A percentile compares a stretch with the other conserved stretches of the same genome.
Conservation (phyloP, 176 grass and related monocot species). For the Aegilops umbellulata region DNA sequence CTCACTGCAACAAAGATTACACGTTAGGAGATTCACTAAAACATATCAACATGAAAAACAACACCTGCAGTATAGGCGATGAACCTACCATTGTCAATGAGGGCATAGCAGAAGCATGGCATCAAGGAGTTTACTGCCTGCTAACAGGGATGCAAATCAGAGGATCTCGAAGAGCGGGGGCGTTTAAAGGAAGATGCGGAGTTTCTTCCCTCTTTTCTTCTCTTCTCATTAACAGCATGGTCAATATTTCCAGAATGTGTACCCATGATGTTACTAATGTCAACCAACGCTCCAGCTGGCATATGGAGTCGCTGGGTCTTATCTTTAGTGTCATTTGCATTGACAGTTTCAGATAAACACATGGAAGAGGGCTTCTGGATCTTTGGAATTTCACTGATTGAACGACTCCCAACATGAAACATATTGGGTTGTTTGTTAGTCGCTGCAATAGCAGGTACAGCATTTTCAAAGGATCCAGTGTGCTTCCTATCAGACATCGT, state of each 20-base stretch:
- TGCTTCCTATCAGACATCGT: constrained; percentile 8
- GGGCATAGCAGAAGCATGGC: constrained; percentile 38
- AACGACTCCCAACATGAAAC: constrained; percentile 12
- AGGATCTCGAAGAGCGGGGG: constrained; percentile 78
- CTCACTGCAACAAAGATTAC: constrained; percentile 55
- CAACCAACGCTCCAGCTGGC: constrained; percentile 41
- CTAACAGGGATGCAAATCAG: constrained; percentile 34
- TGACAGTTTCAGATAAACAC: constrained; percentile 28
- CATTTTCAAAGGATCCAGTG: constrained; percentile 14
- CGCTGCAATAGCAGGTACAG: constrained; percentile 8
- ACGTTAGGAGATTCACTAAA: constrained; percentile 5
- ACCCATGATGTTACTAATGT: constrained; percentile 49
- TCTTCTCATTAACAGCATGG: constrained; percentile 42
- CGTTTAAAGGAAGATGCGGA: constrained; percentile 77
- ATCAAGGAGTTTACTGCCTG: constrained; percentile 46
- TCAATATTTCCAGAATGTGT: constrained; percentile 38
- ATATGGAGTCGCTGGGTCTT: constrained; percentile 31
- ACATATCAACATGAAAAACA: not conserved
- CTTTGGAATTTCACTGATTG: constrained; percentile 27
- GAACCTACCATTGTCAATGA: constrained; percentile 68
- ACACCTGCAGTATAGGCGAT: constrained; percentile 38
- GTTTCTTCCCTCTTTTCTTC: constrained; percentile 53
- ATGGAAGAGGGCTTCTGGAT: constrained; percentile 35
- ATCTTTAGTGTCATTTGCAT: constrained; percentile 2
- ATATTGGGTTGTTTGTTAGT: constrained; percentile 9